Conservation (phyloP, 306 rosid species). For the Abrus pulchellus region DNA sequence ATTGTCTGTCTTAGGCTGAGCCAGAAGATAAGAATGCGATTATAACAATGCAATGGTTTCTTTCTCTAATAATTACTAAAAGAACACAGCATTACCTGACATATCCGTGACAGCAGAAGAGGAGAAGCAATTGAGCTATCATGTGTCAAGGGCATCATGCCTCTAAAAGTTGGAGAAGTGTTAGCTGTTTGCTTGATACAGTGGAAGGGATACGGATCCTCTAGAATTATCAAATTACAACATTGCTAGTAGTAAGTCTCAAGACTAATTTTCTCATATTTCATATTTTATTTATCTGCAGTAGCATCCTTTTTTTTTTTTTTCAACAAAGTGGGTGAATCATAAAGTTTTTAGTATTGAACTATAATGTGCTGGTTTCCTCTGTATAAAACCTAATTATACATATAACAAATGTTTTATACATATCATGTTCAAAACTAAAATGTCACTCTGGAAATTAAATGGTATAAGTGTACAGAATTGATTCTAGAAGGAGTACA, state of each 20-base stretch:
- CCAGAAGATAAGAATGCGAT: conserved; percentile 7
- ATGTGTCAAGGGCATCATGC: conserved; percentile 13
- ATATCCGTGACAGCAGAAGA: conserved; percentile 12
- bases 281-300: not conserved
- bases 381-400: not conserved
- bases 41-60: not conserved
- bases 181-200: not conserved
- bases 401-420: not conserved
- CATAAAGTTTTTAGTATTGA: not conserved
- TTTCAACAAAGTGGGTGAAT: not conserved
- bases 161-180: conserved; percentile 3
- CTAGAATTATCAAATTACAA: not conserved
- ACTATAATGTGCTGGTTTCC: not conserved
- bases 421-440: not conserved
- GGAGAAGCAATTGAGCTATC: conserved; percentile 4
- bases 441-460: not conserved
- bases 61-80: not conserved
- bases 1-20: conserved; percentile 35
- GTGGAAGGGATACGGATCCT: not conserved
- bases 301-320: too few relatives aligned
- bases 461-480: too few relatives aligned
- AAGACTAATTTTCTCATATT: not conserved
- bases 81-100: conserved; percentile 32
- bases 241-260: not conserved
- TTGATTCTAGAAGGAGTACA: too few relatives aligned